Conservation (phyloP, 108 stramenopile genomes). For the Skeletonema marinoi region DNA sequence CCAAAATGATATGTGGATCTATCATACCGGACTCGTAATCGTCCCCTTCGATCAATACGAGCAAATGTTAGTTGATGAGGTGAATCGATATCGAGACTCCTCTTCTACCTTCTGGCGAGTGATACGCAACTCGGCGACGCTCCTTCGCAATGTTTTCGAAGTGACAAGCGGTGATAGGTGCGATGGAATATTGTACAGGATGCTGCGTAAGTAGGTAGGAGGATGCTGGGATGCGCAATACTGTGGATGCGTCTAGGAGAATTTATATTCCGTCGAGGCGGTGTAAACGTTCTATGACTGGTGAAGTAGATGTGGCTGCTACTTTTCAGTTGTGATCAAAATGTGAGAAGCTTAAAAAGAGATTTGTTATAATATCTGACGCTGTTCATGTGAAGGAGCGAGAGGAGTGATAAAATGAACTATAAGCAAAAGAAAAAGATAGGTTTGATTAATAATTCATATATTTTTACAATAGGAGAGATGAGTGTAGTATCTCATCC, state of each 20-base stretch:
- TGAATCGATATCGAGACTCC: conserved; percentile 43
- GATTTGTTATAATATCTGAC: no score
- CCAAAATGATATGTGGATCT: not conserved
- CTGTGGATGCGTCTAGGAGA: conserved; percentile 40
- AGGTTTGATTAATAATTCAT: no score
- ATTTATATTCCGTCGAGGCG: conserved; percentile 78
- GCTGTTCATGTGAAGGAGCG: no score
- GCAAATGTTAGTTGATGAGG: conserved; percentile 52
- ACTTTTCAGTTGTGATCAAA: not conserved
- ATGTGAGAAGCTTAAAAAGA: no score
- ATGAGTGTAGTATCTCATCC: not conserved
- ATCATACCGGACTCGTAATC: conserved; percentile 41
- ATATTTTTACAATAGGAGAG: no score
- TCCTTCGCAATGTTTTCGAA: conserved; percentile 64
- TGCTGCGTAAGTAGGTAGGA: conserved; percentile 31
- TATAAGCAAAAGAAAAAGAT: no score
- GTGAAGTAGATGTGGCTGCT: conserved; percentile 13
- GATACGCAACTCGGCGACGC: conserved; percentile 61
- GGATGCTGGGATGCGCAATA: conserved; percentile 36
- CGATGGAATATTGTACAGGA: conserved; percentile 71
- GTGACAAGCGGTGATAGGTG: conserved; percentile 63
- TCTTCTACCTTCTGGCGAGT: conserved; percentile 76
- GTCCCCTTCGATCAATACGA: conserved; percentile 65
- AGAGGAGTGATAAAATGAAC: no score
- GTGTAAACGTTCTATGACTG: conserved; percentile 65